Conservation (phyloP, 2,329 filamentous ascomycete genomes). For the Neonectria hederae region DNA sequence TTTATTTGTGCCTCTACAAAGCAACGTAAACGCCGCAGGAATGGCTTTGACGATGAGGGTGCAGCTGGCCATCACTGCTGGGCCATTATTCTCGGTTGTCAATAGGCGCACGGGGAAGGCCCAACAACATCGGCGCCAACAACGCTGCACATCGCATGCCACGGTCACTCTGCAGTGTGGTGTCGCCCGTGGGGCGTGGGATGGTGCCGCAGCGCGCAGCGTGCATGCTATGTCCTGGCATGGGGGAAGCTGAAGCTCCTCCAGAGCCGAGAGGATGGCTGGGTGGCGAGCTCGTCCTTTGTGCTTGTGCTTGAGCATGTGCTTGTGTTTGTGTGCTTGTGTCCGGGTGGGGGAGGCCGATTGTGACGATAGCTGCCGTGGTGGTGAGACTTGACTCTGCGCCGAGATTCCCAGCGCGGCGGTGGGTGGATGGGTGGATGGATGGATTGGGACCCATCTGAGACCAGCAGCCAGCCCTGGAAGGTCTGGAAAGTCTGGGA, state of each 20-base stretch:
- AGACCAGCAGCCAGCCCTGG: conserved; percentile 5
- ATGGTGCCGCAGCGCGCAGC: conserved; percentile 28
- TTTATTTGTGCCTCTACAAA: neutral
- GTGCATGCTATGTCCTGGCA: neutral
- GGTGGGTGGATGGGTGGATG: conserved; percentile 2
- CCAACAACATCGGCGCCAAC: neutral
- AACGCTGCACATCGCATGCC: neutral
- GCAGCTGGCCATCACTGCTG: neutral
- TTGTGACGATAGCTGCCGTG: conserved; percentile 15
- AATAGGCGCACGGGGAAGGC: neutral
- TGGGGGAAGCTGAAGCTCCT: conserved; percentile 17
- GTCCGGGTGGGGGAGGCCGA: neutral
- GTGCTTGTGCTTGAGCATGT: neutral
- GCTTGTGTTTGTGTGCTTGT: conserved; percentile 12
- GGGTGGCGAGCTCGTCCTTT: conserved; percentile 1
- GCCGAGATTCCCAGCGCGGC: conserved; percentile 12
- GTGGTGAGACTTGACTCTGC: conserved; percentile 32
- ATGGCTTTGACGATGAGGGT: neutral
- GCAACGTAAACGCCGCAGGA: neutral
- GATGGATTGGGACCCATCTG: conserved; percentile 11
- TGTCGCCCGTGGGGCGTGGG: conserved; percentile 27
- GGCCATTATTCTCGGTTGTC: neutral
- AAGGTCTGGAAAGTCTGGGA: conserved; percentile 6
- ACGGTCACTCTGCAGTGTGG: conserved; percentile 20
- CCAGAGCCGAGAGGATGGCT: conserved; percentile 3